Evolutionary conservation across 495 filamentous ascomycete species (phyloP), one percentile per base, ranked within the genome.

Genomic region (Filosporella fistucella): DNA sequence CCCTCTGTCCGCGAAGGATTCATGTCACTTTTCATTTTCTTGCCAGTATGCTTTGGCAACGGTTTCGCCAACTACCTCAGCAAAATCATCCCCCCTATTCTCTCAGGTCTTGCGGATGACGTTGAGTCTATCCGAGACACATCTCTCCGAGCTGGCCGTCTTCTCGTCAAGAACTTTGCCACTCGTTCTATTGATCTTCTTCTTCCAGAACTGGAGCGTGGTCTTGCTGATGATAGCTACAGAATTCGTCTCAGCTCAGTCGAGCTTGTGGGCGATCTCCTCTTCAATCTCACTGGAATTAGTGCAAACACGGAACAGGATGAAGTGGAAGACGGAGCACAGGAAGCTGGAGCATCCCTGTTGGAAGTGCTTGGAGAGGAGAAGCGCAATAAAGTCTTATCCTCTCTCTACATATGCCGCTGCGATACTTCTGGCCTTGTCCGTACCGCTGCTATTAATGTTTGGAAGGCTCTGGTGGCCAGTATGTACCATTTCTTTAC

Each of bases 21-120:
- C 74, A 98, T 98, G 93, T 95, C 93, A 22, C 77, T 98, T 32
- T 98, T 98, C 68, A 96, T 98, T 54, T 98, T 95, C 75, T 80
- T 98, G 67, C 93, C 93, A 14, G 94, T 94, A 47, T 98, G 93
- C 67, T 98, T 98, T 62, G 93, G 93, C 55, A 97, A 97, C 74
- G 95, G 90, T 69, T 98, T 98, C 63, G 88, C 93, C 51, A 84
- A 86, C 59, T 98, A 98, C 60, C 85, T 98, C 42, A 86, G 83
- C 74, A 88, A 83, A 61, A 95, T 98, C 58, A 96, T 98, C 60
- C 93, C 93, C 2, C 90, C 93, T 3, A 97, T 98, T 57, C 75
- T 98, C 49, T 81, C 88, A 36, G 94, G 94, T 59, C 78, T 98
- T 62, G 94, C 93, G 14, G 93, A 98, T 55, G 93, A 98, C 61